Base-by-base conservation (phyloP, 805 yeast species). In the Saccharomyces eubayanus region DNA sequence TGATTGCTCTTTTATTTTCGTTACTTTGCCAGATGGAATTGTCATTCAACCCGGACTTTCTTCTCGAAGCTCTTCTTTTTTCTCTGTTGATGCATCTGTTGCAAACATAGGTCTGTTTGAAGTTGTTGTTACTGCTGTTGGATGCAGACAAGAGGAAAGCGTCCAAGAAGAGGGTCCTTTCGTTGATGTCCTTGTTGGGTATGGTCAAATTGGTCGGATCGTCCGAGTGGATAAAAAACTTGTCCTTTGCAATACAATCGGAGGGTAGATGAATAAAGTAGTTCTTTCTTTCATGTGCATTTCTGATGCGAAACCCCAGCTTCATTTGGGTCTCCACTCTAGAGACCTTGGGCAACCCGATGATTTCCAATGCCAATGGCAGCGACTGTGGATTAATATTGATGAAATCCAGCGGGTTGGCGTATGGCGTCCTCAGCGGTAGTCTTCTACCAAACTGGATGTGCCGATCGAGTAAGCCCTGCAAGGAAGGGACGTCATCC, bases 251-350 rank as follows among this genome's bases (percentile, higher is more conserved):
- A 50, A 91, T 86, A 30, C 94, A 81, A 66, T 89, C 96, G 52
- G 88, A 79, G 5, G 97, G 96, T 45, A 92, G 72, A 66, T 87
- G 94, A 31, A 92, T 71, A 47, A 87, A 70, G 48, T 77, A 74
- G 60, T 87, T 85, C 5, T 79, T 77, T 54, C 57, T 28, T 1
- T 91, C 81, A 1, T 96, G 96, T 30, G 83, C 14, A 24, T 16
- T 41, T 47, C 16, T 78, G 48, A 90, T 73, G 6, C 77, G 66
- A 21, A 91, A 70, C 46, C 78, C 77, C 47, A 94, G 73, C 67
- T 89, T 90, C 67, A 92, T 89, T 71, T 92, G 98, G 5, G 97
- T 92, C 70, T 92, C 97, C 6, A 92, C 98, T 57, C 98, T 79
- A 14, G 96, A 89, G 61, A 82, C 83, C 5, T 79, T 72, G 1